These are phyloP conservation scores for Stramenopiles sp. DNA, from an alignment of 352 stramenopile genomes.

Conservation along the genomic window DNA sequence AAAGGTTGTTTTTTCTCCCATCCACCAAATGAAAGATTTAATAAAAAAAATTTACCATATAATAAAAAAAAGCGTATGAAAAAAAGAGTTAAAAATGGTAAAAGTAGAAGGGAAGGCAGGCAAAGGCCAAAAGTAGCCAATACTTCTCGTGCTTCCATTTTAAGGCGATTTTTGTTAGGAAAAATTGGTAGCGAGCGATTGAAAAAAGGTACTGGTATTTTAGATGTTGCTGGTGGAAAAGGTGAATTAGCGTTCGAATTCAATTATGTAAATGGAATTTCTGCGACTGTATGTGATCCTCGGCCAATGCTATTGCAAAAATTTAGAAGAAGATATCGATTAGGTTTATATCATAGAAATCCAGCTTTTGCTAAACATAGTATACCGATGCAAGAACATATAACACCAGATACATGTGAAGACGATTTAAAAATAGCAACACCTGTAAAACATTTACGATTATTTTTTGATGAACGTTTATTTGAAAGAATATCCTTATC, in stretches of 20 bases:
- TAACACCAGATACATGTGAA: neutral
- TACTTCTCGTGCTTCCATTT: constrained; percentile 38
- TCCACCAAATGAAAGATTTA: neutral
- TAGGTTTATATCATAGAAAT: neutral
- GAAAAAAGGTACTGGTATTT: constrained; percentile 30
- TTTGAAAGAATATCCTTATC: neutral
- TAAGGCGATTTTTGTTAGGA: constrained; percentile 45
- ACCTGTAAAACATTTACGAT: neutral
- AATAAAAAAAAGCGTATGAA: neutral
- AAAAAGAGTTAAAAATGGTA: neutral
- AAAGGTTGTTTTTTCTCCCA: neutral
- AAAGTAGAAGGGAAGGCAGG: neutral
- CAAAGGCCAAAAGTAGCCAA: constrained; percentile 34
- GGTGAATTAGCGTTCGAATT: constrained; percentile 57
- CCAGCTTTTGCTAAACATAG: neutral
- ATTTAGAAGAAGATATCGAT: neutral
- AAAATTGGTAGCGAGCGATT: constrained; percentile 36
- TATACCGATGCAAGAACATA: neutral
- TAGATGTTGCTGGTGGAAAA: constrained; percentile 51
- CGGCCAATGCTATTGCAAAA: neutral
- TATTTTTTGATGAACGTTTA: neutral
- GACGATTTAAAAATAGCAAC: neutral
- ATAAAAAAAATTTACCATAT: neutral
- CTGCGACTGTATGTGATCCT: constrained; percentile 47
- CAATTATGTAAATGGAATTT: constrained; percentile 45